Conservation (phyloP, 1,284 basidiomycete genomes). For the Mycena citricolor region DNA sequence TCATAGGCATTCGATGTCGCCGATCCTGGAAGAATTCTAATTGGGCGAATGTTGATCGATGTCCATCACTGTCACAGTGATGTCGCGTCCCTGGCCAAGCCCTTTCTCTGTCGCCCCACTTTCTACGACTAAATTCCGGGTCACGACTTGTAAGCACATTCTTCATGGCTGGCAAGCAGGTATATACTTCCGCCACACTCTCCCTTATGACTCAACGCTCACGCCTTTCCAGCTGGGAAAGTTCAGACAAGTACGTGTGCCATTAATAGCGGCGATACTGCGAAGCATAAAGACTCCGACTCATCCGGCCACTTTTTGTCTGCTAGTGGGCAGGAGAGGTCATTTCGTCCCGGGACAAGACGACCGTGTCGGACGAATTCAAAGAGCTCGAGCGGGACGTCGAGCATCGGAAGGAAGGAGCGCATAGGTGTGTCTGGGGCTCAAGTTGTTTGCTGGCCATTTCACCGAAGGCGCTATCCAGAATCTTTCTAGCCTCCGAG, state of each 20-base stretch:
- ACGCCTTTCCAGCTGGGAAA: slow-evolving; percentile 53
- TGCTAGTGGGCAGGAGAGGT: slow-evolving; percentile 75
- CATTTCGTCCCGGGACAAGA: slow-evolving; percentile 71
- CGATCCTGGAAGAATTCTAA: too few relatives aligned
- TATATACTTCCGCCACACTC: slow-evolving; percentile 21
- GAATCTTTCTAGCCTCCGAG: slow-evolving; percentile 60
- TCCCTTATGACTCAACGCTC: neutral
- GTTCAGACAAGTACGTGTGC: slow-evolving; percentile 56
- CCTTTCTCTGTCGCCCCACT: too few relatives aligned
- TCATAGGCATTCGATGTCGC: too few relatives aligned
- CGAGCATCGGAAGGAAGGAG: slow-evolving; percentile 62
- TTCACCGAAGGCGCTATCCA: slow-evolving; percentile 28
- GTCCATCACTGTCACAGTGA: too few relatives aligned
- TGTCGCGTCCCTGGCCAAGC: too few relatives aligned
- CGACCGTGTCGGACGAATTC: slow-evolving; percentile 63
- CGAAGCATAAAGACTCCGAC: slow-evolving; percentile 1
- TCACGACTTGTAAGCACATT: too few relatives aligned
- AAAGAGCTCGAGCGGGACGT: slow-evolving; percentile 68
- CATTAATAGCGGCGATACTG: neutral
- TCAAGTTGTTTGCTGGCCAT: neutral
- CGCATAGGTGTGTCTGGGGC: slow-evolving; percentile 50
- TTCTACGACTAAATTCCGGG: too few relatives aligned
- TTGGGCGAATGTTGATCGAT: too few relatives aligned
- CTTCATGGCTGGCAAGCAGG: slow-evolving; percentile 66
- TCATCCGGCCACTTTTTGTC: slow-evolving; percentile 32